Conservation (phyloP, 2,329 filamentous ascomycete genomes). For the Aureobasidium sp. region DNA sequence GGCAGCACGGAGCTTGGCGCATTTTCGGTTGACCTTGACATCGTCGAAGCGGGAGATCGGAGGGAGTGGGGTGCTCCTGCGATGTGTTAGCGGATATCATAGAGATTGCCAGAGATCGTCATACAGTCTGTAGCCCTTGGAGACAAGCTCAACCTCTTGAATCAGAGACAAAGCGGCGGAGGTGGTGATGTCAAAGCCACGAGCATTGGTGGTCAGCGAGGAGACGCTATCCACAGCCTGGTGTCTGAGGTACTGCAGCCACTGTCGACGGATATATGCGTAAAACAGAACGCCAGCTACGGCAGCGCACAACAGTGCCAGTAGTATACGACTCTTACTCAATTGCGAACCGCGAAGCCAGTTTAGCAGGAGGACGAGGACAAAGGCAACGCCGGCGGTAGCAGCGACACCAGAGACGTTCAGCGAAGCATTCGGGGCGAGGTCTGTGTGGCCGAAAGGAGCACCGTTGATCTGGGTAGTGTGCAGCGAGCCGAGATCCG, state of each 20-base stretch:
- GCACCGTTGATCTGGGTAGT: conserved; percentile 20
- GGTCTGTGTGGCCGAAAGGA: not conserved
- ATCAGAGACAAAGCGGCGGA: conserved; percentile 73
- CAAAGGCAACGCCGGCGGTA: conserved; percentile 57
- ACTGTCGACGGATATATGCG: conserved; percentile 68
- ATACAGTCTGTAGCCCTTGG: conserved; percentile 77
- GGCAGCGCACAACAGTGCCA: conserved; percentile 45
- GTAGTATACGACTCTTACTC: conserved; percentile 44
- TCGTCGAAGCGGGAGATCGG: conserved; percentile 91
- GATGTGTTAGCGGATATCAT: conserved; percentile 20
- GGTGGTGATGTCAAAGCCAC: conserved; percentile 72
- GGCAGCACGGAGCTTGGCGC: conserved; percentile 69
- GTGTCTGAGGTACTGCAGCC: conserved; percentile 69
- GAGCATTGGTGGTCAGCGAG: conserved; percentile 63
- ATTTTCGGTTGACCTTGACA: conserved; percentile 61
- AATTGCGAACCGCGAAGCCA: conserved; percentile 50
- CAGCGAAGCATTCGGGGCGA: not conserved
- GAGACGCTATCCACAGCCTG: conserved; percentile 65
- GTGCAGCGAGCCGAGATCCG: conserved; percentile 36
- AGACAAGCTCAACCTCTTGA: conserved; percentile 93
- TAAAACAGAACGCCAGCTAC: conserved; percentile 55
- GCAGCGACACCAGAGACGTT: conserved; percentile 50
- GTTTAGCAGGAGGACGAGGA: conserved; percentile 60
- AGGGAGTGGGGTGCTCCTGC: conserved; percentile 77
- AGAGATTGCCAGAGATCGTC: conserved; percentile 30